Base-by-base conservation (phyloP, 345 rosid species). In the Moringa oleifera region DNA sequence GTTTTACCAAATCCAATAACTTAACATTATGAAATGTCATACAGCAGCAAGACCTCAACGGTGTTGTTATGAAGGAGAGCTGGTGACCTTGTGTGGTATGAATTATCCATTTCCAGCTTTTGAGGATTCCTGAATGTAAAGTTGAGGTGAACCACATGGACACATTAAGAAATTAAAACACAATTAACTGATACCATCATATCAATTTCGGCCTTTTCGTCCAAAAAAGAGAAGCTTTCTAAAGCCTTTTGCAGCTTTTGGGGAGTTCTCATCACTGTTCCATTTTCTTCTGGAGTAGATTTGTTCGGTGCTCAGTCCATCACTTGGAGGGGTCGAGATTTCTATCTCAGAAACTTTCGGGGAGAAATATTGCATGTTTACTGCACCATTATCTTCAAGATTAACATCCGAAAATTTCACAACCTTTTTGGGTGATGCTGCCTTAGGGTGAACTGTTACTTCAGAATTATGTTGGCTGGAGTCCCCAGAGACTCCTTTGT, bases 191-290 rank as follows among this genome's bases (percentile, higher is more conserved):
- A 33, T 33, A 4, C 37, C 37, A 33, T 33, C 6, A 33, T 33
- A 24, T 20, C 57, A 61, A 55, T 46, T 59, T 59, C 63, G 49
- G 59, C 67, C 79, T 77, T 80, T 88, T 77, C 83, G 72, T 59
- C 96, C 96, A 28, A 94, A 88, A 75, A 90, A 65, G 46, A 94
- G 95, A 56, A 94, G 95, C 89, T 85, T 94, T 68, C 95, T 73
- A 64, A 94, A 77, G 51, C 84, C 96, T 84, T 88, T 94, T 28
- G 85, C 82, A 18, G 85, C 86, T 78, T 88, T 94, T 7, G 92
- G 87, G 51, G 90, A 77, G 68, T 61, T 80, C 33, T 79, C 92
- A 4, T 81, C 95, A 33, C 70, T 80, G 82, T 72, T 82, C 96
- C 97, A 94, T 66, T 88, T 90, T 91, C 86, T 94, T 79, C 97